phyloP scores from a whole-genome alignment of 805 yeast genomes.

The Cyberlindnera nakhonratchasimensis region DNA sequence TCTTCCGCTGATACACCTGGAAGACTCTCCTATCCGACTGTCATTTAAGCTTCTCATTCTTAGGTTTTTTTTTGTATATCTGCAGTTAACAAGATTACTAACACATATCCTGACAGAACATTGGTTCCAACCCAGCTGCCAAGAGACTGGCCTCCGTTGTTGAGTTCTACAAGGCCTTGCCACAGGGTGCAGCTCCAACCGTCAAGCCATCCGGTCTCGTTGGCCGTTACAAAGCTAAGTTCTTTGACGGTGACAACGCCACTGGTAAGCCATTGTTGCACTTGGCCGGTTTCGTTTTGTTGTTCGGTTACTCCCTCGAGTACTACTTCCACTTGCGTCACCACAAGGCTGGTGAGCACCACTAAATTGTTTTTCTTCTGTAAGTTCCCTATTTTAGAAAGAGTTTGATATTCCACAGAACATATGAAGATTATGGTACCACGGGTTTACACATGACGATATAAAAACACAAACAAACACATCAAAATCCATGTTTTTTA shows the following conservation, averaged over 20 bases:
- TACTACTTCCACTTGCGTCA: conserved; percentile 85
- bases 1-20: too few species aligned
- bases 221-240: conserved; percentile 81
- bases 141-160: conserved; percentile 95
- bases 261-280: conserved; percentile 82
- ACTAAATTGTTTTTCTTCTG: conserved; percentile 13
- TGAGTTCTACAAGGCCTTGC: conserved; percentile 91
- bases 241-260: conserved; percentile 79
- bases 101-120: conserved; percentile 48
- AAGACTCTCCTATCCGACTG: too few species aligned
- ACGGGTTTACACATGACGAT: not conserved
- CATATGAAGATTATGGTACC: too few species aligned
- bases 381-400: not conserved
- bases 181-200: conserved; percentile 87
- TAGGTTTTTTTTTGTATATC: too few species aligned
- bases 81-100: conserved; percentile 22
- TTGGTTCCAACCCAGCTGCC: conserved; percentile 94
- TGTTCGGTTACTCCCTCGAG: conserved; percentile 86
- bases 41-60: too few species aligned
- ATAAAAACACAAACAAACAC: not conserved
- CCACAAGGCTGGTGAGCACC: conserved; percentile 47
- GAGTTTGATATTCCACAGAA: conserved; percentile 10
- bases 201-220: conserved; percentile 64
- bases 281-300: conserved; percentile 61
- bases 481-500: not conserved